Evolutionary conservation across 2,329 filamentous ascomycete genomes (phyloP), one percentile per base, ranked within the genome.

Genomic region (Alternaria alternata): DNA sequence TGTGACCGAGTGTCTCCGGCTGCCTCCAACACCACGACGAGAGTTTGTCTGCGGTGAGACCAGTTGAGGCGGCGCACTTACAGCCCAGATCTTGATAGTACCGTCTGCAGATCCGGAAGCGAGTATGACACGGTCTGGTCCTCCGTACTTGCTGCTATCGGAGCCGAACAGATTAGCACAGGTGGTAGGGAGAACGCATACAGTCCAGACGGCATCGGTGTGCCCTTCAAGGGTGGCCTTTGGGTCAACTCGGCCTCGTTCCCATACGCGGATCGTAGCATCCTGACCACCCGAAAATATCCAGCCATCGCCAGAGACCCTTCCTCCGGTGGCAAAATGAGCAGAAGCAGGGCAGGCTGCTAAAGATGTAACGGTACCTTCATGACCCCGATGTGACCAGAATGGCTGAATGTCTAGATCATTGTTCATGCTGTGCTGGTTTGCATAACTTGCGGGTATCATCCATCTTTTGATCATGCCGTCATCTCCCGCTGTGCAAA

Each of bases 231-330:
- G 84, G 0, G 93, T 97, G 2, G 93, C 93, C 79, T 98, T 98
- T 7, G 95, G 93, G 75, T 98, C 95, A 32, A 99, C 93, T 47
- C 94, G 86, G 28, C 94, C 94, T 51, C 94, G 88, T 79, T 99
- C 94, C 95, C 95, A 99, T 0, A 99, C 93, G 30, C 94, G 88
- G 38, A 99, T 89, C 7, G 93, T 96, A 18, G 92, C 89, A 78
- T 99, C 95, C 77, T 97, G 93, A 4, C 95, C 95, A 62, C 95
- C 95, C 5, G 94, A 98, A 79, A 99, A 99, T 66, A 99, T 94
- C 95, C 95, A 99, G 28, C 95, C 95, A 70, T 98, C 95, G 32
- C 94, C 94, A 70, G 91, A 88, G 7, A 92, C 92, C 64, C 94
- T 88, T 7, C 94, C 93, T 36, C 94, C 92, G 18, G 93, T 96